Base-by-base conservation (phyloP, 2,329 filamentous ascomycete species). In the Cercospora zeina region DNA sequence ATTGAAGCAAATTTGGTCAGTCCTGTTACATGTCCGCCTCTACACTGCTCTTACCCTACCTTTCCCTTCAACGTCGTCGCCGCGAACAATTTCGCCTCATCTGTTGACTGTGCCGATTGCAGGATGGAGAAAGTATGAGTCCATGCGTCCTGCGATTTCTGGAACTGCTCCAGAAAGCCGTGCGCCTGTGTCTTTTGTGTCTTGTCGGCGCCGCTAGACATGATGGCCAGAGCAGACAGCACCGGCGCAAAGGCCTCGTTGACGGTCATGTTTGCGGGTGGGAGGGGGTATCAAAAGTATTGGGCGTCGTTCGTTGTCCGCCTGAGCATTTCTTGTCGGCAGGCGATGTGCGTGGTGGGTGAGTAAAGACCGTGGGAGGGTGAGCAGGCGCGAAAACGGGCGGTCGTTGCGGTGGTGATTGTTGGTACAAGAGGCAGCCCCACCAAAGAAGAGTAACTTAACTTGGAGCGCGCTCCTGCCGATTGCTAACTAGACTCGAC, bases 41-140 rank as follows among this genome's bases (percentile, higher is more conserved):
- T 42, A 45, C 31, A 61, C 54, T 54, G 59, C 66, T 60, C 61
- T 69, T 69, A 66, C 58, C 66, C 54, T 82, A 97, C 95, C 88
- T 99, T 99, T 82, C 95, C 95, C 81, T 96, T 96, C 73, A 99
- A 81, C 57, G 95, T 99, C 51, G 93, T 97, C 62, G 95, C 95
- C 51, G 95, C 95, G 77, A 99, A 99, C 64, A 99, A 82, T 76
- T 95, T 95, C 27, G 91, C 90, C 76, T 96, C 92, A 55, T 89
- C 83, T 66, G 93, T 88, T 59, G 89, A 85, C 66, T 89, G 83
- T 54, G 80, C 73, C 14, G 91, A 90, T 76, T 96, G 91, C 65
- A 99, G 81, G 66, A 99, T 90, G 58, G 87, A 85, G 75, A 97
- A 88, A 65, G 92, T 93, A 51, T 89, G 88, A 49, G 88, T 88